Conservation (phyloP, 352 stramenopile genomes). For the Peronospora farinosa region DNA sequence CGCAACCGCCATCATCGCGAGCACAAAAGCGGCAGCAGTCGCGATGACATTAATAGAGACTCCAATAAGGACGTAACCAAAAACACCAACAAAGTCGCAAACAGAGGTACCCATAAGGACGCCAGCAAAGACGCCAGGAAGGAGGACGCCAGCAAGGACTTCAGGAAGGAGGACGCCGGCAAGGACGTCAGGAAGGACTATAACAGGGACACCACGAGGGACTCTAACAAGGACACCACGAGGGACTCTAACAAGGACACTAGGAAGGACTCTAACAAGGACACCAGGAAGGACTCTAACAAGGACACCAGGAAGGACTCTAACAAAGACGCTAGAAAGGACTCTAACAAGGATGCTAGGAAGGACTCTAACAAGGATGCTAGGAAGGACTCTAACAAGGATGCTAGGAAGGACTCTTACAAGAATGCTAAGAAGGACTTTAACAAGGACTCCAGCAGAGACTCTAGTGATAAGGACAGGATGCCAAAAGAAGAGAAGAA, state of each 20-base stretch:
- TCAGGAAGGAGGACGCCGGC: constrained; percentile 5
- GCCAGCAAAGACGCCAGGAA: not conserved
- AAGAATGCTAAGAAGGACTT: not conserved
- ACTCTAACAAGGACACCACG: constrained; percentile 10
- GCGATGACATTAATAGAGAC: constrained; percentile 18
- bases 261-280: not conserved
- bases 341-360: not conserved
- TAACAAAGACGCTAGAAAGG: not conserved
- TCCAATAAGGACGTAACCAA: constrained; percentile 17
- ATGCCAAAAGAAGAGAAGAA: constrained; percentile 30
- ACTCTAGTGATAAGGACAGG: constrained; percentile 24
- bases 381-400: not conserved
- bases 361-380: not conserved
- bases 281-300: constrained; percentile 18
- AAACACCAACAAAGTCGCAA: constrained; percentile 12
- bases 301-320: not conserved
- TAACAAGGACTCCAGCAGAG: not conserved
- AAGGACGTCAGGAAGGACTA: constrained; percentile 16
- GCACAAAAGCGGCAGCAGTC: constrained; percentile 23
- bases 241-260: not conserved
- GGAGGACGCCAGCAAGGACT: not conserved
- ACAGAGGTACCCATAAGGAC: constrained; percentile 10
- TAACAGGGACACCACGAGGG: constrained; percentile 19
- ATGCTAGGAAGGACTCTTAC: not conserved
- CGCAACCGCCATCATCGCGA: constrained; percentile 33